Conservation (phyloP, 495 filamentous ascomycete genomes). For the Chaetomium fimeti region DNA sequence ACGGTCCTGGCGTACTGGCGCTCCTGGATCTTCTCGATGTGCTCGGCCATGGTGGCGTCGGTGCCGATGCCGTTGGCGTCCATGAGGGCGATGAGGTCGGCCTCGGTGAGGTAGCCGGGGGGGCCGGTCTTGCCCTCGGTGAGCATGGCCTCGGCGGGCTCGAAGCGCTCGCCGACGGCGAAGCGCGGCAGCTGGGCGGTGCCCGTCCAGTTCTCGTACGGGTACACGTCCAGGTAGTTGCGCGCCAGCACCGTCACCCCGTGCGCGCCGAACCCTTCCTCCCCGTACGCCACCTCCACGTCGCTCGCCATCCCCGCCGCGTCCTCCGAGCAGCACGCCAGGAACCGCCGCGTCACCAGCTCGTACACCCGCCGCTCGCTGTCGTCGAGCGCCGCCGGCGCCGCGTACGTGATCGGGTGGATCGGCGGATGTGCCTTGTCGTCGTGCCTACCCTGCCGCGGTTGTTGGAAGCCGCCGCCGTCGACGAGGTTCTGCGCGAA, state of each 20-base stretch:
- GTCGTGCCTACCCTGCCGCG: conserved; percentile 79
- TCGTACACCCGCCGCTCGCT: conserved; percentile 81
- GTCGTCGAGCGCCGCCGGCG: conserved; percentile 58
- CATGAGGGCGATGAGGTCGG: conserved; percentile 96
- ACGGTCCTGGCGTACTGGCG: conserved; percentile 74
- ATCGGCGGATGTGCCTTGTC: conserved; percentile 97
- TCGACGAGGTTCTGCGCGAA: conserved; percentile 78
- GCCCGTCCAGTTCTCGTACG: conserved; percentile 93
- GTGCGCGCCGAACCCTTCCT: conserved; percentile 74
- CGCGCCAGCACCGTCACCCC: conserved; percentile 83
- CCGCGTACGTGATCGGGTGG: conserved; percentile 81
- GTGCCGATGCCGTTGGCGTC: conserved; percentile 98
- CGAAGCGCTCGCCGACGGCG: conserved; percentile 71
- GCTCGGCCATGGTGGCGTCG: conserved; percentile 98
- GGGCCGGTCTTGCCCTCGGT: conserved; percentile 81
- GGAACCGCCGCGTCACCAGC: conserved; percentile 88
- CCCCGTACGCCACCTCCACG: conserved; percentile 80
- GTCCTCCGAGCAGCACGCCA: conserved; percentile 95
- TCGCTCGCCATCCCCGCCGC: conserved; percentile 81
- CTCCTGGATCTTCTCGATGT: conserved; percentile 92
- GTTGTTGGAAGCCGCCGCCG: conserved; percentile 74
- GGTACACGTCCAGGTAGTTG: conserved; percentile 94
- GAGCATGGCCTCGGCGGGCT: conserved; percentile 85
- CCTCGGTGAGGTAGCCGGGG: conserved; percentile 87
- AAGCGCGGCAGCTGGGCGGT: conserved; percentile 80